phyloP scores from a whole-genome alignment of 306 rosid genomes.

The Cucurbita maxima region DNA sequence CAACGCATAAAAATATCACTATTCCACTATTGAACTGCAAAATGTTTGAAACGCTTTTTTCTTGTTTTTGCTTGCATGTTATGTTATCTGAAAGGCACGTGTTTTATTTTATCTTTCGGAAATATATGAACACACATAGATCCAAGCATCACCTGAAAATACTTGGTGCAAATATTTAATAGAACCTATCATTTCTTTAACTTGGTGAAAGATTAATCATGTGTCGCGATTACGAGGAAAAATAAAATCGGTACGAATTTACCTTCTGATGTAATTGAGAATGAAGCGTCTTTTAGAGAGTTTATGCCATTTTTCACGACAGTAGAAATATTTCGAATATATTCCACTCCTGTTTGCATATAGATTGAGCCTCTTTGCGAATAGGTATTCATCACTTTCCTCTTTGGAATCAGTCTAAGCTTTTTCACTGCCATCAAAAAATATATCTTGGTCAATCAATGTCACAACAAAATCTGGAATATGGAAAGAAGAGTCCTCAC shows the following conservation, averaged over 20 bases:
- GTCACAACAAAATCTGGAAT: not conserved
- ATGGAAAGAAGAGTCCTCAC: not conserved
- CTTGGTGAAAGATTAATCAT: not conserved
- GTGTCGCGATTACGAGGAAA: not conserved
- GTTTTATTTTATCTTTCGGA: not conserved
- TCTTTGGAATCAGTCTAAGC: slow-evolving; percentile 65
- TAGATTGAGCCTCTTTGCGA: slow-evolving; percentile 67
- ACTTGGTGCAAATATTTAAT: not conserved
- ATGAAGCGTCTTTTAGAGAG: slow-evolving; percentile 42
- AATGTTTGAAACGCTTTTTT: not conserved
- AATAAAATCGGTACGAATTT: not conserved
- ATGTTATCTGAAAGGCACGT: not conserved
- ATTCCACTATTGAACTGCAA: not conserved
- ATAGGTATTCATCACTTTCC: slow-evolving; percentile 54
- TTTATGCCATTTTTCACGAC: slow-evolving; percentile 58
- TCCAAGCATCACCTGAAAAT: not conserved
- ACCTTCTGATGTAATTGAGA: slow-evolving; percentile 52
- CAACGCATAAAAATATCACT: slow-evolving; percentile 15
- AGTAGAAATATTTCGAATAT: slow-evolving; percentile 60
- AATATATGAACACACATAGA: not conserved
- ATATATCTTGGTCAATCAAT: not conserved
- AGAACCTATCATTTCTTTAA: not conserved
- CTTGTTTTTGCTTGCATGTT: not conserved
- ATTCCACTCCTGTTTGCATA: slow-evolving; percentile 67
- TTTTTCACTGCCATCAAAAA: slow-evolving; percentile 49